These are phyloP conservation scores for Fusarium aywerte DNA, from an alignment of 2,329 filamentous ascomycete species.

Conservation along the genomic window DNA sequence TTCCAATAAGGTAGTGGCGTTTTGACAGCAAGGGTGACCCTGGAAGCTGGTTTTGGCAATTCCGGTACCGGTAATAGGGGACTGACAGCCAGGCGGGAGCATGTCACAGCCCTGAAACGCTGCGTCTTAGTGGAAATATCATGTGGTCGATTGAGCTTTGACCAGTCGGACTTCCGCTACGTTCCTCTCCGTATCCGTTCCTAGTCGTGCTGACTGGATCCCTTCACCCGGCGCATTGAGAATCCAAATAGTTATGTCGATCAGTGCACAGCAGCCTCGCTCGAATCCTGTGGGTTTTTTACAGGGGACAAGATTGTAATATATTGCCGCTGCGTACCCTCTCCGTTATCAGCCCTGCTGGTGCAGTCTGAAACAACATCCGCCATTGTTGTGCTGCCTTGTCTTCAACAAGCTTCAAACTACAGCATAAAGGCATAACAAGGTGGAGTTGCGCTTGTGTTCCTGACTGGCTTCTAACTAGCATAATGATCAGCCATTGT, in stretches of 20 bases:
- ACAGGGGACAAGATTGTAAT: constrained; percentile 3
- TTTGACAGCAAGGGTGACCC: constrained; percentile 24
- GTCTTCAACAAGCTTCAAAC: constrained; percentile 5
- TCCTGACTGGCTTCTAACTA: neutral
- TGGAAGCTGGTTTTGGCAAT: constrained; percentile 28
- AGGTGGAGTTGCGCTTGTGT: neutral
- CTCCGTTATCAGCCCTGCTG: constrained; percentile 27
- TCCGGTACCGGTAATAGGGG: constrained; percentile 33
- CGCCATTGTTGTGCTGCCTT: constrained; percentile 6
- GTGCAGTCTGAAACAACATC: constrained; percentile 35
- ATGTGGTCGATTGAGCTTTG: constrained; percentile 32
- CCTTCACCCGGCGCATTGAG: constrained; percentile 3
- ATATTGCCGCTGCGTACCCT: constrained; percentile 21
- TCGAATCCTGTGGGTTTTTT: constrained; percentile 6
- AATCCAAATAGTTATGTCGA: neutral
- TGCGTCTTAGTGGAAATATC: constrained; percentile 24
- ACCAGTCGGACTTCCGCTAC: neutral
- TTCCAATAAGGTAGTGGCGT: constrained; percentile 24
- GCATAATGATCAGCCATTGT: neutral
- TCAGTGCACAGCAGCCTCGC: neutral
- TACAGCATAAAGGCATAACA: neutral
- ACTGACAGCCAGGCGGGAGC: constrained; percentile 21
- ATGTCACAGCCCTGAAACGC: constrained; percentile 41
- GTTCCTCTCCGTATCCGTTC: neutral
- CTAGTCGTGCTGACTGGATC: neutral